Evolutionary conservation across 345 rosid genomes (phyloP).

Genomic region (Mallotus nudiflorus): DNA sequence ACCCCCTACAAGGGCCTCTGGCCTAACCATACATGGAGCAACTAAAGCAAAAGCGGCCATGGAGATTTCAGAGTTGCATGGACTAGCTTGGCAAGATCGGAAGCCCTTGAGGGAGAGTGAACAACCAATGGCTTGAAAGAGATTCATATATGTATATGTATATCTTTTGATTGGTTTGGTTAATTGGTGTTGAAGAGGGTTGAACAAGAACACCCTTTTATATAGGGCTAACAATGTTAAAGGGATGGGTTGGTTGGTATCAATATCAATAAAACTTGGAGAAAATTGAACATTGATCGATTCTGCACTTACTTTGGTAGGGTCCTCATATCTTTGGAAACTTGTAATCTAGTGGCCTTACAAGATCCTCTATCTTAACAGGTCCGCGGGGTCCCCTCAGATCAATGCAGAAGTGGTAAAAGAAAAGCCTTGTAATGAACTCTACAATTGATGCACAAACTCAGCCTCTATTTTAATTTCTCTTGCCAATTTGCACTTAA

Average conservation of each 20-base stretch:
- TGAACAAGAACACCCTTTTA: slow-evolving; percentile 16
- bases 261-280: not conserved
- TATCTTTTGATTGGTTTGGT: not conserved
- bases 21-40: not conserved
- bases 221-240: slow-evolving; percentile 11
- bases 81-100: slow-evolving; percentile 19
- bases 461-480: not conserved
- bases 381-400: too few relatives aligned
- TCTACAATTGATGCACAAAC: not conserved
- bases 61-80: not conserved
- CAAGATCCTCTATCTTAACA: slow-evolving; percentile 13
- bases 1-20: slow-evolving; percentile 46
- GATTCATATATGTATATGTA: too few relatives aligned
- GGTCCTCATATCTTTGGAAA: slow-evolving; percentile 23
- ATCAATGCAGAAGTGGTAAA: not conserved
- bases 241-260: too few relatives aligned
- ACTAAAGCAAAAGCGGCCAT: not conserved
- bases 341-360: slow-evolving; percentile 19
- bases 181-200: slow-evolving; percentile 5
- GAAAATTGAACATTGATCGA: not conserved
- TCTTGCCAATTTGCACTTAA: too few relatives aligned
- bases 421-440: not conserved
- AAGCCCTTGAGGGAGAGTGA: slow-evolving; percentile 45
- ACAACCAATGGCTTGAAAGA: slow-evolving; percentile 30
- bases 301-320: slow-evolving; percentile 3